Percentiles rank a stretch among this genome's conserved stretches.
Evolutionary conservation across 2,329 filamentous ascomycete species (phyloP).

Genomic region (Pyrenophora teres): DNA sequence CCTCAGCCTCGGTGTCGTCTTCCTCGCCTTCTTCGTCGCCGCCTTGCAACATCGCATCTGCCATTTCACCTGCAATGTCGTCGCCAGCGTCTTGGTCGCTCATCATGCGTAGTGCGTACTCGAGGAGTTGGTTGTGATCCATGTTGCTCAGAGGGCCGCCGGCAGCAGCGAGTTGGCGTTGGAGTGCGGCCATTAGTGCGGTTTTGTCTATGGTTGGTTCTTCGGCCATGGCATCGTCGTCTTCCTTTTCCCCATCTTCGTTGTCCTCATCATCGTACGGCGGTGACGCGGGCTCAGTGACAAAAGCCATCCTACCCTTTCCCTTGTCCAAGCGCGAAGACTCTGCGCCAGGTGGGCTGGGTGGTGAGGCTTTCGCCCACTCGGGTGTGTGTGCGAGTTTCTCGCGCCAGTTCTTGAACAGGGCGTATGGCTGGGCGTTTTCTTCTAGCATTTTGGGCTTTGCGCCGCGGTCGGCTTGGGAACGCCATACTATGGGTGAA

Average conservation of each 20-base stretch:
- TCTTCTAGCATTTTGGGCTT: conserved; percentile 35
- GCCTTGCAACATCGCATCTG: conserved; percentile 48
- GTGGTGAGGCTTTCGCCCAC: conserved; percentile 29
- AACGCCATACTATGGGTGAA: conserved; percentile 44
- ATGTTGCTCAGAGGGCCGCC: conserved; percentile 46
- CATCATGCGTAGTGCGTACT: conserved; percentile 53
- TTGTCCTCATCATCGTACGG: conserved; percentile 17
- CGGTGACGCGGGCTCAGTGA: conserved; percentile 21
- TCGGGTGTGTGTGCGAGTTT: conserved; percentile 40
- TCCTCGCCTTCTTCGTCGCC: conserved; percentile 42
- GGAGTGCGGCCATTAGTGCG: conserved; percentile 45
- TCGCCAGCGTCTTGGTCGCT: conserved; percentile 48
- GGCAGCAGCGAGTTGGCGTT: conserved; percentile 39
- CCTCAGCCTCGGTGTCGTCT: conserved; percentile 33
- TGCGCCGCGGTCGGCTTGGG: conserved; percentile 28
- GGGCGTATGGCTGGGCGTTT: conserved; percentile 42
- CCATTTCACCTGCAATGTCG: conserved; percentile 51
- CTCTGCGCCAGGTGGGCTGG: conserved; percentile 17
- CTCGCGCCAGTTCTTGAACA: conserved; percentile 54
- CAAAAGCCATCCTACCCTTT: conserved; percentile 12
- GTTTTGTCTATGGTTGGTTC: conserved; percentile 44
- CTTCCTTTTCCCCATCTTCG: conserved; percentile 18
- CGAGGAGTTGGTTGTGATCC: conserved; percentile 50
- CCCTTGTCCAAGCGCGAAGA: conserved; percentile 13
- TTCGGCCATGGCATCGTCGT: conserved; percentile 19